Evolutionary conservation across 2,329 filamentous ascomycete species (phyloP).

Genomic region (Tympanopsis confertula): DNA sequence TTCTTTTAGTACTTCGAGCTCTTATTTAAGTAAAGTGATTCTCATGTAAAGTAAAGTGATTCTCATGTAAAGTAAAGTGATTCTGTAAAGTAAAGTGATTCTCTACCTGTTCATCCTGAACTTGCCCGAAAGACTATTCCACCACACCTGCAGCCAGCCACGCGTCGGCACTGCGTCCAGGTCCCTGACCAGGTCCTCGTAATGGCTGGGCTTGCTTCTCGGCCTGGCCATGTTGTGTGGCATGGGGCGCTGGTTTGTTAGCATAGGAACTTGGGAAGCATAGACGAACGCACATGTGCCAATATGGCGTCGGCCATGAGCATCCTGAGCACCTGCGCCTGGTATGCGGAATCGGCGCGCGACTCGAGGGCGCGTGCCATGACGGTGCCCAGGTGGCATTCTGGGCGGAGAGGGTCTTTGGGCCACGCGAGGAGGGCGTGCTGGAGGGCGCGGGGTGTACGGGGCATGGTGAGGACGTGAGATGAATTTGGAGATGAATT

Average conservation of each 20-base stretch:
- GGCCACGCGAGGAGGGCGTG: slow-evolving; percentile 48
- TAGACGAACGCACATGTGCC: slow-evolving; percentile 40
- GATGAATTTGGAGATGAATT: not conserved
- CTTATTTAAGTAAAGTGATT: no score
- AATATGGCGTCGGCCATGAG: slow-evolving; percentile 33
- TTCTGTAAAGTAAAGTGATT: no score
- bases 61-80: no score
- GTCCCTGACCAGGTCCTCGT: slow-evolving; percentile 46
- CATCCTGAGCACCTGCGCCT: slow-evolving; percentile 1
- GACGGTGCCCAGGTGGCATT: slow-evolving; percentile 48
- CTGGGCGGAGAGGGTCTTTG: slow-evolving; percentile 48
- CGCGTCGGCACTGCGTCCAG: slow-evolving; percentile 50
- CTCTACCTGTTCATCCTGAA: no score
- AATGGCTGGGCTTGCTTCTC: slow-evolving; percentile 53
- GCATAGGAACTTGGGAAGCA: no score
- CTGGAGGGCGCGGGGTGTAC: slow-evolving; percentile 29
- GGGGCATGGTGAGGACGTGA: slow-evolving; percentile 19
- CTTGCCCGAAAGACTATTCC: slow-evolving; percentile 44
- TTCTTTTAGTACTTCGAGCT: no score
- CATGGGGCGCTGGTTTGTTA: slow-evolving; percentile 28
- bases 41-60: no score
- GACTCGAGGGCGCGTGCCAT: slow-evolving; percentile 31
- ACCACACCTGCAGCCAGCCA: slow-evolving; percentile 36
- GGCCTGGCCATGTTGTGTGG: slow-evolving; percentile 41
- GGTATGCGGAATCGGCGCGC: slow-evolving; percentile 10